Evolutionary conservation across 257 asterid species (phyloP).

Genomic region (Capsicum chinense): DNA sequence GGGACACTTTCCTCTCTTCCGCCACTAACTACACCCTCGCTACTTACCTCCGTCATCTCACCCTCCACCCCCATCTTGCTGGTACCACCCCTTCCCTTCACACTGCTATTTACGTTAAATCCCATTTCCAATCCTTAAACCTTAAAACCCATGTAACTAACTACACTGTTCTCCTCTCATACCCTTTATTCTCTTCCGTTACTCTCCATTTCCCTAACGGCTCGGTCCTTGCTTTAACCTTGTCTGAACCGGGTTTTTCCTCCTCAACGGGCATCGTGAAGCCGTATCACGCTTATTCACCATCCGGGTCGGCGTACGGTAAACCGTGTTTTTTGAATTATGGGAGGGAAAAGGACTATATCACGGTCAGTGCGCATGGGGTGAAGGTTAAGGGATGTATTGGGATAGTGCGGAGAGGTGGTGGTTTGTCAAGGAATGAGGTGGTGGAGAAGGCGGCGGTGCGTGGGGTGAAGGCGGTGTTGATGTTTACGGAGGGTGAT

Average conservation of each 20-base stretch:
- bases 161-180: slow-evolving; percentile 79
- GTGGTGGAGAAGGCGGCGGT: slow-evolving; percentile 76
- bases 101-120: slow-evolving; percentile 65
- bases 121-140: slow-evolving; percentile 64
- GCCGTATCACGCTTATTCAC: slow-evolving; percentile 93
- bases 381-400: slow-evolving; percentile 73
- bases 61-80: slow-evolving; percentile 93
- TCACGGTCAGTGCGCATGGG: slow-evolving; percentile 49
- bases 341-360: slow-evolving; percentile 78
- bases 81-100: slow-evolving; percentile 70
- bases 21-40: slow-evolving; percentile 78
- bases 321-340: slow-evolving; percentile 71
- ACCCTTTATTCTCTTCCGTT: slow-evolving; percentile 69
- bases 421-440: slow-evolving; percentile 73
- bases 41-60: slow-evolving; percentile 81
- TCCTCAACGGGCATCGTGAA: slow-evolving; percentile 46
- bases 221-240: slow-evolving; percentile 38
- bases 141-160: slow-evolving; percentile 56
- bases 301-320: slow-evolving; percentile 78
- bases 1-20: slow-evolving; percentile 57
- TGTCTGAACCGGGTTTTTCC: slow-evolving; percentile 54
- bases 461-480: slow-evolving; percentile 76
- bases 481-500: slow-evolving; percentile 74
- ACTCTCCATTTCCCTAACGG: slow-evolving; percentile 57
- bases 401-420: slow-evolving; percentile 78